Evolutionary conservation across 495 filamentous ascomycete genomes (phyloP).

Genomic region (Aspergillus ellipticus): DNA sequence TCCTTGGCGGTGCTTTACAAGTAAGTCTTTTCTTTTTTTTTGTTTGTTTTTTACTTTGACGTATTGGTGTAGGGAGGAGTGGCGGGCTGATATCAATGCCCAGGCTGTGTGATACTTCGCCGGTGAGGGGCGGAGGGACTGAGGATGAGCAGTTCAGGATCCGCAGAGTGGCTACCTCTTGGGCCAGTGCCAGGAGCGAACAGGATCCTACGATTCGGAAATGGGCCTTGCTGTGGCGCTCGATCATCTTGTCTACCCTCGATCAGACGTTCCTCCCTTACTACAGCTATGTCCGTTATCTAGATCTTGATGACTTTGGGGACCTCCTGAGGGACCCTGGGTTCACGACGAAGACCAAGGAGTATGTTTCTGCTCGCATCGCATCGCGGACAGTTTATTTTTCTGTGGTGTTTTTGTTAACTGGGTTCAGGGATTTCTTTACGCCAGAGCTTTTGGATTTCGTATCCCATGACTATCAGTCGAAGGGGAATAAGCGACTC

Average conservation of each 20-base stretch:
- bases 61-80: background rate
- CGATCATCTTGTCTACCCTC: constrained; percentile 63
- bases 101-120: constrained; percentile 38
- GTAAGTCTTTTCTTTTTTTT: no score
- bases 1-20: constrained; percentile 63
- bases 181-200: constrained; percentile 5
- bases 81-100: background rate
- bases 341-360: constrained; percentile 33
- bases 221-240: constrained; percentile 65
- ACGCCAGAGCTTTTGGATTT: constrained; percentile 40
- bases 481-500: constrained; percentile 23
- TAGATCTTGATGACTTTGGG: constrained; percentile 59
- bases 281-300: constrained; percentile 58
- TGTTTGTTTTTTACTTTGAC: no score
- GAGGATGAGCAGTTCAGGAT: constrained; percentile 34
- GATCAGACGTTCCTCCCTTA: constrained; percentile 65
- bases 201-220: constrained; percentile 30
- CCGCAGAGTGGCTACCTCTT: constrained; percentile 14
- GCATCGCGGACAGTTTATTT: no score
- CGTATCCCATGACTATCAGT: constrained; percentile 14
- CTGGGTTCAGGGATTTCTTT: constrained; percentile 44
- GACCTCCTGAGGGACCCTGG: constrained; percentile 53
- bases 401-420: constrained; percentile 6
- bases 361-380: constrained; percentile 29
- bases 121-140: constrained; percentile 33